Evolutionary conservation across 2,329 filamentous ascomycete genomes (phyloP), one percentile per base, ranked within the genome.

Genomic region (Pleomassaria siparia): DNA sequence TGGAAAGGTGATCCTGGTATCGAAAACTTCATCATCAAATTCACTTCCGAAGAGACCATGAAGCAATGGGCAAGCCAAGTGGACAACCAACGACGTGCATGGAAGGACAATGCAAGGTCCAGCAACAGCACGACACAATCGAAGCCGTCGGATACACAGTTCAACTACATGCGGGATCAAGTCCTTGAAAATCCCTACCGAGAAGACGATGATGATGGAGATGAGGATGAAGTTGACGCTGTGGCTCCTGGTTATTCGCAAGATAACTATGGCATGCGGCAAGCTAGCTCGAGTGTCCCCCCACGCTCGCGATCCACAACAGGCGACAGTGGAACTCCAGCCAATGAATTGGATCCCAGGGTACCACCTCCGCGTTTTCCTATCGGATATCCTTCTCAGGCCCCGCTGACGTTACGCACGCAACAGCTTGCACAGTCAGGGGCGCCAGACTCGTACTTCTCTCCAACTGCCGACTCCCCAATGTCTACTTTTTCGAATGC

Each of bases 1-100:
- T 99, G 94, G 94, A 97, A 94, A 73, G 92, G 92, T 26, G 92
- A 97, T 56, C 90, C 91, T 0, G 90, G 89, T 3, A 90, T 96
- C 25, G 92, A 99, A 67, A 96, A 95, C 65, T 97, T 99, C 70
- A 86, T 92, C 61, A 95, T 99, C 66, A 89, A 89, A 58, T 97
- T 96, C 70, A 81, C 83, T 42, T 94, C 92, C 51, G 94, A 99
- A 69, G 91, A 96, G 58, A 84, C 80, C 12, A 91, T 97, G 85
- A 91, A 87, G 72, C 96, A 92, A 67, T 99, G 94, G 94, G 86
- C 88, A 22, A 77, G 78, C 8, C 85, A 89, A 32, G 83, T 96
- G 21, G 88, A 95, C 56, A 78, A 75, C 2, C 91, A 96, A 71
- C 81, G 90, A 50, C 71, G 76, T 36, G 71, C 76, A 8, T 76